Evolutionary conservation across 176 grass and related monocot genomes (phyloP).

Genomic region (Carex myosuroides): DNA sequence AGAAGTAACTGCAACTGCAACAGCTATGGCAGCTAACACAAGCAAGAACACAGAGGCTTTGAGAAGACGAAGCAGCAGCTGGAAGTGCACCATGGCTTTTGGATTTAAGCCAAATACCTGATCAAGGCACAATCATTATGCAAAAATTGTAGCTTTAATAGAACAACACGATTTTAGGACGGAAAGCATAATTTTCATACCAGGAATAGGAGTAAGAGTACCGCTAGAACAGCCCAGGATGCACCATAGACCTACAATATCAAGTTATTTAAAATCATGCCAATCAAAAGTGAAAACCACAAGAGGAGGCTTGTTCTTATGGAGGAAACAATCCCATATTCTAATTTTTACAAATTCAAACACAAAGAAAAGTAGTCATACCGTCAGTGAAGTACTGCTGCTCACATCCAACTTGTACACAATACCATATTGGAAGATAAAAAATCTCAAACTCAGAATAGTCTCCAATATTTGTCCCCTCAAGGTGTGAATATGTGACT

Average conservation of each 20-base stretch:
- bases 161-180: neutral
- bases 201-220: slow-evolving; percentile 58
- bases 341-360: neutral
- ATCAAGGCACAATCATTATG: slow-evolving; percentile 15
- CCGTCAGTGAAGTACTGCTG: slow-evolving; percentile 47
- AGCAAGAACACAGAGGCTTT: slow-evolving; percentile 69
- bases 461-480: slow-evolving; percentile 82
- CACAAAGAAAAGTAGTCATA: slow-evolving; percentile 31
- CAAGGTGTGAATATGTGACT: slow-evolving; percentile 79
- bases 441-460: slow-evolving; percentile 76
- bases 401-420: slow-evolving; percentile 77
- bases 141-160: neutral
- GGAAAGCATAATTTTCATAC: slow-evolving; percentile 34
- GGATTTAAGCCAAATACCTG: slow-evolving; percentile 85
- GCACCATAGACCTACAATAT: slow-evolving; percentile 65
- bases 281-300: slow-evolving; percentile 1
- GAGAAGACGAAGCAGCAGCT: slow-evolving; percentile 63
- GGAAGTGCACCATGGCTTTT: slow-evolving; percentile 92
- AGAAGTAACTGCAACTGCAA: slow-evolving; percentile 37
- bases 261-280: slow-evolving; percentile 5
- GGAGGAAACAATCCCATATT: neutral
- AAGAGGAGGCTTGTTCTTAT: neutral
- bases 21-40: slow-evolving; percentile 59
- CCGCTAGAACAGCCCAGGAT: slow-evolving; percentile 80
- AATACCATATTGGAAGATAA: slow-evolving; percentile 89